phyloP scores from a whole-genome alignment of 108 stramenopile genomes.

The Fragilaria crotonensis region DNA sequence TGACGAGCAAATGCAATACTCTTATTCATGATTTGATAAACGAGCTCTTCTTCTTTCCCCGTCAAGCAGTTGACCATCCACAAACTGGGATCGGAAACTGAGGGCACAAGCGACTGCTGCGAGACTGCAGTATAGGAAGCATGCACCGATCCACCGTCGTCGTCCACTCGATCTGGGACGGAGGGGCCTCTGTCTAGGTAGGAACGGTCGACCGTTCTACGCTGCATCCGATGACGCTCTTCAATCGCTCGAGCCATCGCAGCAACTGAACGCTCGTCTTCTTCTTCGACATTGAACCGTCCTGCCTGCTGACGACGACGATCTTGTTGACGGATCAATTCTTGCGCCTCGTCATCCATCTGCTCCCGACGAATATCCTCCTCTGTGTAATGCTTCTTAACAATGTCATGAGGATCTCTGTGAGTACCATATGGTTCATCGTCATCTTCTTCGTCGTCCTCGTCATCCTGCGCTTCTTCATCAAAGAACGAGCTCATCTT shows the following conservation, averaged over 20 bases:
- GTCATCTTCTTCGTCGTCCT: conserved; percentile 65
- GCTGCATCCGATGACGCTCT: conserved; percentile 71
- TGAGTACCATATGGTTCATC: conserved; percentile 47
- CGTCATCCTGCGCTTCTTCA: conserved; percentile 84
- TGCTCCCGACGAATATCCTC: conserved; percentile 70
- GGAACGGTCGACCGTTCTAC: conserved; percentile 36
- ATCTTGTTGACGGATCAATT: conserved; percentile 80
- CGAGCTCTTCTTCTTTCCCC: conserved; percentile 86
- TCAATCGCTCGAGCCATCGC: conserved; percentile 82
- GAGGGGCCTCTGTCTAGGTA: conserved; percentile 34
- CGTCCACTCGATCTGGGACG: conserved; percentile 30
- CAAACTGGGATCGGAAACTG: conserved; percentile 88
- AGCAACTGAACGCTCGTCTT: conserved; percentile 43
- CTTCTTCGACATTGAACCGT: conserved; percentile 25
- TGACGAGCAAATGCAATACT: conserved; percentile 74
- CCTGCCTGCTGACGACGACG: conserved; percentile 70
- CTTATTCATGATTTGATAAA: conserved; percentile 94
- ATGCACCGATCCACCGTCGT: conserved; percentile 34
- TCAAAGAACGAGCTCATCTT: conserved; percentile 74
- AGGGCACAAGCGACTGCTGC: conserved; percentile 87
- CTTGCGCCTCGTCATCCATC: conserved; percentile 81
- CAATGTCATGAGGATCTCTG: conserved; percentile 65
- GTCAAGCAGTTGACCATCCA: conserved; percentile 89
- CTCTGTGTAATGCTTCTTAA: conserved; percentile 60
- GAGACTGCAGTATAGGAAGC: conserved; percentile 66